Evolutionary conservation across 305 asterid species (phyloP).

Genomic region (Plantago coronopus): DNA sequence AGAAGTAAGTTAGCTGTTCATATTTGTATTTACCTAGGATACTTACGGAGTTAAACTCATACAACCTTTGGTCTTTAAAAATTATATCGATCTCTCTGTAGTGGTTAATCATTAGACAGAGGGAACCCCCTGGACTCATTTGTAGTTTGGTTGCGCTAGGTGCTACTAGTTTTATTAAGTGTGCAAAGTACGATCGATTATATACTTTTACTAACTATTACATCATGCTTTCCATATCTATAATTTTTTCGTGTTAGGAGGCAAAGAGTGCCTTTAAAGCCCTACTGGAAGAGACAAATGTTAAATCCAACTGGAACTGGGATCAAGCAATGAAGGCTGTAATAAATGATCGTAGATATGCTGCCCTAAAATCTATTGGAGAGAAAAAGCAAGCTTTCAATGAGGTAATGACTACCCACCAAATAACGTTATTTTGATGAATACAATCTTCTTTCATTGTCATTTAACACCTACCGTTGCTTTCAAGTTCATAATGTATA

Average conservation of each 20-base stretch:
- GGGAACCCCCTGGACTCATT: too few species aligned
- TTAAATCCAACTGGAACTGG: constrained; percentile 91
- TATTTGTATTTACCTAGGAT: constrained; percentile 7
- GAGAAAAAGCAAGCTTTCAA: constrained; percentile 85
- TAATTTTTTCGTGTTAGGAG: constrained; percentile 42
- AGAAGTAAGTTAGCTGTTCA: constrained; percentile 47
- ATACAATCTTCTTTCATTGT: constrained; percentile 14
- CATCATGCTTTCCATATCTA: constrained; percentile 4
- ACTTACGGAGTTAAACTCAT: too few species aligned
- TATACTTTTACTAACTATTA: not conserved
- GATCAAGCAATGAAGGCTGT: constrained; percentile 96
- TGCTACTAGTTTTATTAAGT: too few species aligned
- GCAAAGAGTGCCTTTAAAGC: constrained; percentile 80
- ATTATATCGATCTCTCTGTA: too few species aligned
- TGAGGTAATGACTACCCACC: constrained; percentile 51
- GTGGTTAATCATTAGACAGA: too few species aligned
- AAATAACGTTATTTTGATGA: constrained; percentile 27
- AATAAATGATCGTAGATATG: constrained; percentile 80
- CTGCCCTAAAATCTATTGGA: constrained; percentile 71
- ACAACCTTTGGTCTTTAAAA: too few species aligned
- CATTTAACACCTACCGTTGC: not conserved
- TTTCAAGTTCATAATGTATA: constrained; percentile 1
- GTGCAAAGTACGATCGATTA: not conserved
- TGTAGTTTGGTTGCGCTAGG: too few species aligned
- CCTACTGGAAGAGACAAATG: constrained; percentile 69